Evolutionary conservation across 441 rosid species (phyloP).

Genomic region (Pelargonium cotyledonis): DNA sequence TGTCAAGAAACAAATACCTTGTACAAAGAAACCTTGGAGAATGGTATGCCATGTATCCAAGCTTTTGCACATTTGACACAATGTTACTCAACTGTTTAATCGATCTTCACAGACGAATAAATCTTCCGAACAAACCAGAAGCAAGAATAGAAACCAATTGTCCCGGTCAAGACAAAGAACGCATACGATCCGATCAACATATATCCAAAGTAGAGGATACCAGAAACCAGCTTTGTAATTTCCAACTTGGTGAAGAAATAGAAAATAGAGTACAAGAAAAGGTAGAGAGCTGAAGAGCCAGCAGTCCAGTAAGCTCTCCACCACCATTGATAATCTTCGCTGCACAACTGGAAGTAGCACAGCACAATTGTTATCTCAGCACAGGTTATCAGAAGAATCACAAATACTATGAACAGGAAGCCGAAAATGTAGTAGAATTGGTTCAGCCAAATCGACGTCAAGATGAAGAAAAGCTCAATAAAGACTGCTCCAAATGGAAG

Average conservation of each 20-base stretch:
- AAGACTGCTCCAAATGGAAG: constrained; percentile 20
- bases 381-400: constrained; percentile 15
- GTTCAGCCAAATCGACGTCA: constrained; percentile 18
- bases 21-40: no score
- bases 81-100: not conserved
- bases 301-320: constrained; percentile 20
- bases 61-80: no score
- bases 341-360: constrained; percentile 20
- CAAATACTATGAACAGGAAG: constrained; percentile 17
- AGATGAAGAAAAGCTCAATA: constrained; percentile 21
- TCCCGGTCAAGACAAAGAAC: constrained; percentile 17
- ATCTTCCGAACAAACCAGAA: constrained; percentile 18
- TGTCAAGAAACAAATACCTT: no score
- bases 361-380: constrained; percentile 19
- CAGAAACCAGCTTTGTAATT: constrained; percentile 19
- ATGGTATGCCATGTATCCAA: no score
- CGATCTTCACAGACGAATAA: constrained; percentile 18
- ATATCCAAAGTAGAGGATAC: constrained; percentile 19
- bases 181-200: constrained; percentile 16
- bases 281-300: constrained; percentile 17
- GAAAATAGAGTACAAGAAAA: constrained; percentile 16
- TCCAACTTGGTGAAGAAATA: constrained; percentile 20
- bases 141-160: constrained; percentile 18
- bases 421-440: constrained; percentile 23
- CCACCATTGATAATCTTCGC: constrained; percentile 20